phyloP scores from a whole-genome alignment of 345 rosid genomes.

The Microthlaspi erraticum region DNA sequence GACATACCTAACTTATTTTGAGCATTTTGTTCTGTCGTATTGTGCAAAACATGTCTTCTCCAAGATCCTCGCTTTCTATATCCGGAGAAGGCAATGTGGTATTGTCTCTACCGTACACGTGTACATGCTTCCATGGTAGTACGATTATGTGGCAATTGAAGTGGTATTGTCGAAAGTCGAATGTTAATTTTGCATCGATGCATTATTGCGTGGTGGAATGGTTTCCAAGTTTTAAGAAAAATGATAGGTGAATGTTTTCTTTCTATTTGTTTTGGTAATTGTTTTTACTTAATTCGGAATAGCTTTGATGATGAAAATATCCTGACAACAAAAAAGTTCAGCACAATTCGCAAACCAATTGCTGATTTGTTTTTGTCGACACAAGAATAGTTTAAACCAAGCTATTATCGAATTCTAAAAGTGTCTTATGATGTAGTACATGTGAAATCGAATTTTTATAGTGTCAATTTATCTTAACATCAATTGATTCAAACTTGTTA shows the following conservation, averaged over 20 bases:
- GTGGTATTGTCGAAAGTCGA: neutral
- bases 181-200: conserved; percentile 3
- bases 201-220: conserved; percentile 22
- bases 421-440: neutral
- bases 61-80: conserved; percentile 45
- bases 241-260: neutral
- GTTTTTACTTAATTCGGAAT: neutral
- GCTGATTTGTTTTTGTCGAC: neutral
- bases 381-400: neutral
- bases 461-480: neutral
- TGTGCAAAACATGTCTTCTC: conserved; percentile 33
- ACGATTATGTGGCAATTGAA: conserved; percentile 8
- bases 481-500: neutral
- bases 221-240: conserved; percentile 15
- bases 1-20: conserved; percentile 22
- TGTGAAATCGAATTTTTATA: conserved; percentile 4
- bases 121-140: conserved; percentile 6
- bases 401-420: neutral
- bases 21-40: conserved; percentile 32
- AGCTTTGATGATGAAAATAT: neutral
- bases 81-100: conserved; percentile 36
- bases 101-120: conserved; percentile 26
- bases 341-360: neutral
- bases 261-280: neutral
- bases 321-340: neutral